phyloP scores from a whole-genome alignment of 75 land plant species.

The Azolla pinnata region DNA sequence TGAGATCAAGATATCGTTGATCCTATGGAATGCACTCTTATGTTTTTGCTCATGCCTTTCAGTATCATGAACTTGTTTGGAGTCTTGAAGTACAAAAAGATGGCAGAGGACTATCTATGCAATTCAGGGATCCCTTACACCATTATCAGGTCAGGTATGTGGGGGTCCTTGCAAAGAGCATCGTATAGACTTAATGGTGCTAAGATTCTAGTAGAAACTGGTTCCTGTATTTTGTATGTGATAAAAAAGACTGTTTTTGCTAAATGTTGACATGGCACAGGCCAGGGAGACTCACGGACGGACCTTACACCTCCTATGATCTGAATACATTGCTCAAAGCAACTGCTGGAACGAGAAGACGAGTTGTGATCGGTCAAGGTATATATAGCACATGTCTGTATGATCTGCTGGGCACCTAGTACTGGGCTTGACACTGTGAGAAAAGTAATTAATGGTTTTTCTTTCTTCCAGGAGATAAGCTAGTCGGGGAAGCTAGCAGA shows the following conservation, averaged over 20 bases:
- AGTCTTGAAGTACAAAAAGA: slow-evolving; percentile 88
- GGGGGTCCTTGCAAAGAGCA: no score
- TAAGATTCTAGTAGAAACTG: no score
- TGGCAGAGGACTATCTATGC: slow-evolving; percentile 82
- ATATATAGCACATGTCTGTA: not conserved
- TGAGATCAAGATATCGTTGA: no score
- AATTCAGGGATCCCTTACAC: slow-evolving; percentile 84
- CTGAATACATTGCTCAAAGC: slow-evolving; percentile 89
- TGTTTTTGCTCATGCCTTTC: not conserved
- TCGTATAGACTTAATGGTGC: no score
- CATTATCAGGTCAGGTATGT: slow-evolving; percentile 98
- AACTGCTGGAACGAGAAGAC: slow-evolving; percentile 73
- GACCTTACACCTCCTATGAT: slow-evolving; percentile 96
- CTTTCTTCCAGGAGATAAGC: slow-evolving; percentile 58
- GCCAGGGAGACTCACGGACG: slow-evolving; percentile 90
- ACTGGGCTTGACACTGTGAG: no score
- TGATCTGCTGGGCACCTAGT: not conserved
- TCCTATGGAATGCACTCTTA: no score
- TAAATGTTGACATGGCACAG: slow-evolving; percentile 19
- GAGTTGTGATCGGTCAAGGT: slow-evolving; percentile 80
- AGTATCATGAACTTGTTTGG: slow-evolving; percentile 99
- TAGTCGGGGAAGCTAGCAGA: slow-evolving; percentile 90
- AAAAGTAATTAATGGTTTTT: not conserved
- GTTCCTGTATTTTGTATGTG: not conserved
- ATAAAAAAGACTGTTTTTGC: not conserved